Conservation (phyloP, 2,329 filamentous ascomycete species). For the Pseudogymnoascus sp. region DNA sequence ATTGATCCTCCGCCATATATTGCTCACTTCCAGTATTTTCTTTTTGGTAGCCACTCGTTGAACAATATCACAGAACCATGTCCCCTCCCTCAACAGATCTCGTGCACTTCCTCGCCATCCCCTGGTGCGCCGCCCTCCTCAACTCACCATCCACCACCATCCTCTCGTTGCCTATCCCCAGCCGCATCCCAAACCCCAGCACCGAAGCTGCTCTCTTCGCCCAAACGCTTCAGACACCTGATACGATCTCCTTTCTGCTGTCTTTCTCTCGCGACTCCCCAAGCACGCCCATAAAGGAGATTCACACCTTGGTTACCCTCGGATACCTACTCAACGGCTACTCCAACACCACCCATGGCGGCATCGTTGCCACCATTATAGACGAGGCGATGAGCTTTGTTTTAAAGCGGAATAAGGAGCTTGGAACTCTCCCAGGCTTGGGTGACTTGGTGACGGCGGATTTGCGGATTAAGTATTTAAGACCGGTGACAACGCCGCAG, state of each 20-base stretch:
- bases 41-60: not conserved
- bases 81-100: constrained; percentile 5
- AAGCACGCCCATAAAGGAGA: constrained; percentile 13
- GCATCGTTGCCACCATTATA: constrained; percentile 47
- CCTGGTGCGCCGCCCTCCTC: constrained; percentile 25
- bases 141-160: constrained; percentile 15
- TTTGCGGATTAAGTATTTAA: constrained; percentile 46
- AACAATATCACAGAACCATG: not conserved
- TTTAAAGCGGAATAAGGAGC: constrained; percentile 29
- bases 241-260: constrained; percentile 22
- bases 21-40: not conserved
- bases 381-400: constrained; percentile 50
- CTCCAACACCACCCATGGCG: constrained; percentile 46
- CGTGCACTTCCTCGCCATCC: constrained; percentile 24
- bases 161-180: constrained; percentile 19
- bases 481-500: constrained; percentile 42
- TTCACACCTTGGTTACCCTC: constrained; percentile 28
- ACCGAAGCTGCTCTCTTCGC: constrained; percentile 25
- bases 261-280: constrained; percentile 18
- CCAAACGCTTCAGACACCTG: constrained; percentile 22
- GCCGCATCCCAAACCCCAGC: constrained; percentile 21
- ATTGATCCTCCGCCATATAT: not conserved
- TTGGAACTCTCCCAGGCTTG: constrained; percentile 15
- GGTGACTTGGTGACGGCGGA: constrained; percentile 40
- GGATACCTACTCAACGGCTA: constrained; percentile 47